phyloP scores from a whole-genome alignment of 768 basidiomycete species.

The Artomyces pyxidatus region DNA sequence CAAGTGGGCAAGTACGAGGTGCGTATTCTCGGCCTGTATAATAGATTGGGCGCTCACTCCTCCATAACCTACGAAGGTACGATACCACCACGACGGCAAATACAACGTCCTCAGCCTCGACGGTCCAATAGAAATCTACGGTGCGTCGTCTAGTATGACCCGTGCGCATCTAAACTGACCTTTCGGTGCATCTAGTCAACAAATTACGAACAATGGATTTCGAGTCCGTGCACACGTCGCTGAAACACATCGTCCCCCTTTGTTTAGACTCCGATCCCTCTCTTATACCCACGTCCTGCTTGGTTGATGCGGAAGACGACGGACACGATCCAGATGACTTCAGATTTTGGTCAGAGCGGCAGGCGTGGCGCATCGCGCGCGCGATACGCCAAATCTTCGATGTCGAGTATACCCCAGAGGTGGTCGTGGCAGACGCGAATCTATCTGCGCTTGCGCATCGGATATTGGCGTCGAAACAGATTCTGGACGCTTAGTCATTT shows the following conservation, averaged over 20 bases:
- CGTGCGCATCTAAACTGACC: conserved; percentile 2
- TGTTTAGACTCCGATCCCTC: conserved; percentile 84
- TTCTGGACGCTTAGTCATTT: conserved; percentile 20
- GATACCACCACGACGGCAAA: conserved; percentile 95
- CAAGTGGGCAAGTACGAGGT: conserved; percentile 81
- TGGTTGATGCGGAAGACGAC: conserved; percentile 27
- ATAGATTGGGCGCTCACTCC: too few relatives aligned
- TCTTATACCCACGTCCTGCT: conserved; percentile 59
- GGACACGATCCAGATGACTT: conserved; percentile 85
- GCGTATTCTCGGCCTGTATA: too few relatives aligned
- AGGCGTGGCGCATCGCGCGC: conserved; percentile 82
- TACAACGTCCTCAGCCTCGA: conserved; percentile 89
- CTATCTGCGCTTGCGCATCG: conserved; percentile 75
- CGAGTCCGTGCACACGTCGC: conserved; percentile 50
- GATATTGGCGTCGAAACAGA: conserved; percentile 69
- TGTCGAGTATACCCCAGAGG: conserved; percentile 84
- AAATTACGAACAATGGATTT: conserved; percentile 59
- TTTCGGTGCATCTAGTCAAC: conserved; percentile 42
- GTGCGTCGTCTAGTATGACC: conserved; percentile 35
- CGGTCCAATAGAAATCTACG: conserved; percentile 83
- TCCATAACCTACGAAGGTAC: conserved; percentile 37
- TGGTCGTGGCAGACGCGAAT: conserved; percentile 92
- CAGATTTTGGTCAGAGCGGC: conserved; percentile 82
- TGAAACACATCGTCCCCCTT: conserved; percentile 73
- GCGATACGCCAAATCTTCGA: conserved; percentile 77